A percentile compares a stretch with the other conserved stretches of the same genome.
Evolutionary conservation across 2,329 filamentous ascomycete genomes (phyloP).

Genomic region (Arthroderma sp.): DNA sequence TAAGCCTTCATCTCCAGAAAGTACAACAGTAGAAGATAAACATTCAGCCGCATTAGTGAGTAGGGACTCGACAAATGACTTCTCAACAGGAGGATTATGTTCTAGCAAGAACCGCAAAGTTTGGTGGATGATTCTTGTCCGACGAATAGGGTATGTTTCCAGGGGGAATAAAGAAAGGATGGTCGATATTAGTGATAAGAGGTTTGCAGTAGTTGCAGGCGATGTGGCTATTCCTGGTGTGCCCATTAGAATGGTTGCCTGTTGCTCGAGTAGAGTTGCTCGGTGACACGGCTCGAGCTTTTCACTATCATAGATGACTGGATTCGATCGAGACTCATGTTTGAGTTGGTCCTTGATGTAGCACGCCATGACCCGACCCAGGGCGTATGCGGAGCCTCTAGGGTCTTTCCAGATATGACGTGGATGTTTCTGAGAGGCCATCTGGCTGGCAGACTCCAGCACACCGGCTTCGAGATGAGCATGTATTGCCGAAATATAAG

Average conservation of each 20-base stretch:
- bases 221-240: conserved; percentile 19
- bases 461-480: conserved; percentile 30
- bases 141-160: conserved; percentile 27
- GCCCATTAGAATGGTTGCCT: conserved; percentile 26
- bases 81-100: conserved; percentile 21
- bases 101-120: conserved; percentile 27
- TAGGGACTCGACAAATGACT: conserved; percentile 20
- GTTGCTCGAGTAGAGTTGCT: conserved; percentile 28
- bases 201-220: conserved; percentile 21
- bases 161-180: conserved; percentile 27
- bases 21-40: conserved; percentile 14
- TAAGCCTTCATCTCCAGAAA: conserved; percentile 21
- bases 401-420: conserved; percentile 24
- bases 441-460: conserved; percentile 23
- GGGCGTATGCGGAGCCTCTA: conserved; percentile 25
- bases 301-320: conserved; percentile 24
- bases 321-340: conserved; percentile 7
- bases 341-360: conserved; percentile 24
- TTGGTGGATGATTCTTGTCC: conserved; percentile 26
- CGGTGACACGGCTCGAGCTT: conserved; percentile 19
- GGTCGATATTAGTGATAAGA: conserved; percentile 21
- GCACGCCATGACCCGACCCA: conserved; percentile 28
- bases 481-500: conserved; percentile 31
- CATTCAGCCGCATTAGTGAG: conserved; percentile 18
- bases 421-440: conserved; percentile 20